Percentiles rank a stretch among this genome's conserved stretches.
Evolutionary conservation across 2,329 filamentous ascomycete species (phyloP).

Genomic region (Penicillium fuscoglaucum): DNA sequence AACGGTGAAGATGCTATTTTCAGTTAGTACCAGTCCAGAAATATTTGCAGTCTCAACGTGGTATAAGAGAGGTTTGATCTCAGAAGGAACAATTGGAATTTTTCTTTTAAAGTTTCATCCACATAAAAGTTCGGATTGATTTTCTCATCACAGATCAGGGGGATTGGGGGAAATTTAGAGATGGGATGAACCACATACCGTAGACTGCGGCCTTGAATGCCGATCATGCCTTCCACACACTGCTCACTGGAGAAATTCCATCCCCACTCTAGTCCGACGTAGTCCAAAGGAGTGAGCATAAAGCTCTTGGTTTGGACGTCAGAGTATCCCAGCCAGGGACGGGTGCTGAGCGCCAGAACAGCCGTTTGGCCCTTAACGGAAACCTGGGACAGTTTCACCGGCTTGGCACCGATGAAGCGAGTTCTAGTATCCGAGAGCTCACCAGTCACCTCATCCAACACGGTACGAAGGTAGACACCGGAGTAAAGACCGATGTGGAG

Average conservation of each 20-base stretch:
- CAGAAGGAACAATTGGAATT: constrained; percentile 97
- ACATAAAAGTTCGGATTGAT: constrained; percentile 42
- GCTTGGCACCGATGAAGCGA: constrained; percentile 88
- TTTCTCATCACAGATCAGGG: constrained; percentile 49
- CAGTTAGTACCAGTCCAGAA: constrained; percentile 17
- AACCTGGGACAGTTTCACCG: constrained; percentile 88
- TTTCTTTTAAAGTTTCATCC: constrained; percentile 47
- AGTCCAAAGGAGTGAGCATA: constrained; percentile 88
- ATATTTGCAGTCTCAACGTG: neutral
- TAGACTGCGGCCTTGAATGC: constrained; percentile 83
- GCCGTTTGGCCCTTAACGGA: constrained; percentile 80
- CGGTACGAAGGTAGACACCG: constrained; percentile 91
- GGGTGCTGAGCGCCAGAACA: constrained; percentile 84
- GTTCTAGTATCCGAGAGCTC: constrained; percentile 93
- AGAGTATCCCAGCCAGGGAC: constrained; percentile 94
- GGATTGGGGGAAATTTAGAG: constrained; percentile 19
- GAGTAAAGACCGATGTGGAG: constrained; percentile 95
- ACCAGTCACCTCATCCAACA: constrained; percentile 91
- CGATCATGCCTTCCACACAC: constrained; percentile 90
- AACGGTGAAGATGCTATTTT: constrained; percentile 77
- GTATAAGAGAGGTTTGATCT: constrained; percentile 44
- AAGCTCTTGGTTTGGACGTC: constrained; percentile 84
- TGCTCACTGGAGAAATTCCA: constrained; percentile 97
- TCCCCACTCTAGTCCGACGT: constrained; percentile 83
- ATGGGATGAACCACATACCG: constrained; percentile 59